These are phyloP conservation scores for Fusarium sp. DNA, from an alignment of 2,329 filamentous ascomycete species.

Conservation along the genomic window DNA sequence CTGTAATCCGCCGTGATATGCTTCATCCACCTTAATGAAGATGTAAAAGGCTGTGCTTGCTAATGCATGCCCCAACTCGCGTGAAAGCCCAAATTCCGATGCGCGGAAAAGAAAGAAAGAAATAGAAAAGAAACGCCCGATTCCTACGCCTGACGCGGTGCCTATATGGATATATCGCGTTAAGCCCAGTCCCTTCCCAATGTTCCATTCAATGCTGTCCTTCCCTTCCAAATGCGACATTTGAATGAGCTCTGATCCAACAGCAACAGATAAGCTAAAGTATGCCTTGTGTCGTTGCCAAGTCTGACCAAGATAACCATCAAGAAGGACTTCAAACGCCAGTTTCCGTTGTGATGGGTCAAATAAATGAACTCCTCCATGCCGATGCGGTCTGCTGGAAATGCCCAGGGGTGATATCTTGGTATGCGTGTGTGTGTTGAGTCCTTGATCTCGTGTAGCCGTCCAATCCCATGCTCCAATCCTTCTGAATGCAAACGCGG, in stretches of 20 bases:
- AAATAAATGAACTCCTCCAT: slow-evolving; percentile 32
- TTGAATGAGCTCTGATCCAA: not conserved
- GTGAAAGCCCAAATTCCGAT: not conserved
- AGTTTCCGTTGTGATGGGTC: slow-evolving; percentile 19
- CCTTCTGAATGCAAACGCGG: slow-evolving; percentile 42
- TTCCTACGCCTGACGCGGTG: not conserved
- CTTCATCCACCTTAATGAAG: not conserved
- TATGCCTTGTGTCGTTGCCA: not conserved
- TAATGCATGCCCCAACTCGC: not conserved
- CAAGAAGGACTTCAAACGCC: slow-evolving; percentile 32
- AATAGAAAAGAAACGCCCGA: slow-evolving; percentile 18
- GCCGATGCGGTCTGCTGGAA: slow-evolving; percentile 24
- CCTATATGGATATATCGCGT: slow-evolving; percentile 12
- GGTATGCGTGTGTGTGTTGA: slow-evolving; percentile 38
- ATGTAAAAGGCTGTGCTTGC: not conserved
- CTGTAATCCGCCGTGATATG: not conserved
- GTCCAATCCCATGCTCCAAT: slow-evolving; percentile 37
- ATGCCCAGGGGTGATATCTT: slow-evolving; percentile 30
- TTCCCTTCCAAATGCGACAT: slow-evolving; percentile 9
- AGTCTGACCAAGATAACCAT: not conserved
- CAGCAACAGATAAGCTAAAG: not conserved
- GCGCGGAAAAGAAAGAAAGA: not conserved
- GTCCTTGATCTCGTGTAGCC: slow-evolving; percentile 42
- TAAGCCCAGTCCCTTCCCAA: slow-evolving; percentile 6
- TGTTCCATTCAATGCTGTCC: slow-evolving; percentile 22